Base-by-base conservation (phyloP, 495 filamentous ascomycete genomes). In the Usnea hakonensis region DNA sequence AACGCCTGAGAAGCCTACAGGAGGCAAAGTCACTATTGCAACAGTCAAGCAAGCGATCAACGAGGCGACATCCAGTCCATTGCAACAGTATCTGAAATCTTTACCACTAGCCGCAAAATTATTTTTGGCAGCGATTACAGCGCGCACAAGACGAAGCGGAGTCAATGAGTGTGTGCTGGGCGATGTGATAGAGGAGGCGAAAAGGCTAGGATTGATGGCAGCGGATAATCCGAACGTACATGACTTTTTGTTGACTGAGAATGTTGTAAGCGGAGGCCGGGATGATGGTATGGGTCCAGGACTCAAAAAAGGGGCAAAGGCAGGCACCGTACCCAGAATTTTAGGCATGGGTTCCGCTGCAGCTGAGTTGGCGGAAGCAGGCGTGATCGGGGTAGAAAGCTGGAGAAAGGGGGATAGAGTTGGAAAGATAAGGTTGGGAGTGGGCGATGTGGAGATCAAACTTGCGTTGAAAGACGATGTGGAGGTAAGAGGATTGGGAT, bases 1-100 rank as follows among this genome's bases (percentile, higher is more conserved):
- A 30, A 50, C 48, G 8, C 35, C 5, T 32, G 28, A 32, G 11
- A 56, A 48, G 21, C 54, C 41, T 32, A 64, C 48, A 19, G 43
- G 40, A 70, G 78, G 89, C 63, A 72, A 83, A 35, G 94, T 97
- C 37, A 97, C 91, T 0, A 97, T 97, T 67, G 84, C 88, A 38
- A 95, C 90, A 2, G 85, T 98, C 67, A 95, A 95, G 68, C 83
- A 89, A 71, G 94, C 94, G 21, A 97, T 99, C 72, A 86, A 87
- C 68, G 95, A 99, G 76, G 91, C 92, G 1, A 97, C 94, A 1
- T 90, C 87, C 2, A 95, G 87, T 63, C 93, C 95, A 1, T 76
- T 99, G 46, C 93, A 97, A 69, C 88, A 89, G 71, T 91, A 88
- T 61, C 82, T 99, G 32, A 86, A 90, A 50, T 78, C 83, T 16